Evolutionary conservation across 2,329 filamentous ascomycete species (phyloP).

Genomic region (Ceratocystis huliohia): DNA sequence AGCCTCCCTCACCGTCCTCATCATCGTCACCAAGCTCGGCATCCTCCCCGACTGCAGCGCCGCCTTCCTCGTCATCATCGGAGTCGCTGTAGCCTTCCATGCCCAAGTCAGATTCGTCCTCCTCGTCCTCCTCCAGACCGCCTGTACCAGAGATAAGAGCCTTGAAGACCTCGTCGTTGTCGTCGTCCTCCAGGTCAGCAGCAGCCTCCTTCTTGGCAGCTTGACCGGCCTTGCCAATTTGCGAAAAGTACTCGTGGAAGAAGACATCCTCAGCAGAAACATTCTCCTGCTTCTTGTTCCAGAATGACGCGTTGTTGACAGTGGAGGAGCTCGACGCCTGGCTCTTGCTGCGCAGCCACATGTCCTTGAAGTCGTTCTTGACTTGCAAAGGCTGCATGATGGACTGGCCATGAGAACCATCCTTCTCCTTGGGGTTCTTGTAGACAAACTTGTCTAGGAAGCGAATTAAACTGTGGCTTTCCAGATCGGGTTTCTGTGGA

Average conservation of each 20-base stretch:
- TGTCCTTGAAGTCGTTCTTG: conserved; percentile 41
- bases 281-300: conserved; percentile 77
- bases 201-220: conserved; percentile 38
- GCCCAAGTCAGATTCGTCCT: conserved; percentile 43
- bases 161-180: conserved; percentile 67
- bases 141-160: conserved; percentile 71
- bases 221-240: conserved; percentile 51
- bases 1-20: conserved; percentile 37
- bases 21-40: conserved; percentile 33
- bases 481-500: conserved; percentile 78
- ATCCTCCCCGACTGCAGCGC: conserved; percentile 37
- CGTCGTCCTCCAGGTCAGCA: conserved; percentile 39
- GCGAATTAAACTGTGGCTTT: conserved; percentile 79
- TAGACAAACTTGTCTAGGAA: conserved; percentile 99
- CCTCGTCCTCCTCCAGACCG: conserved; percentile 55
- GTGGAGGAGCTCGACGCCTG: conserved; percentile 29
- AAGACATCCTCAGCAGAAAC: conserved; percentile 88
- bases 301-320: conserved; percentile 82
- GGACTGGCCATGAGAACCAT: conserved; percentile 59
- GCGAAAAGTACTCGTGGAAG: conserved; percentile 94
- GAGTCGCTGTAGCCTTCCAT: conserved; percentile 39
- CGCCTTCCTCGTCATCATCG: conserved; percentile 38
- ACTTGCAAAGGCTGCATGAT: conserved; percentile 85
- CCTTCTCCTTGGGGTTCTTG: conserved; percentile 68
- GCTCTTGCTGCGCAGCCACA: conserved; percentile 42